Percentiles rank a stretch among this genome's conserved stretches.
Conservation (phyloP, 2,329 filamentous ascomycete genomes). For the Beauveria brongniartii region DNA sequence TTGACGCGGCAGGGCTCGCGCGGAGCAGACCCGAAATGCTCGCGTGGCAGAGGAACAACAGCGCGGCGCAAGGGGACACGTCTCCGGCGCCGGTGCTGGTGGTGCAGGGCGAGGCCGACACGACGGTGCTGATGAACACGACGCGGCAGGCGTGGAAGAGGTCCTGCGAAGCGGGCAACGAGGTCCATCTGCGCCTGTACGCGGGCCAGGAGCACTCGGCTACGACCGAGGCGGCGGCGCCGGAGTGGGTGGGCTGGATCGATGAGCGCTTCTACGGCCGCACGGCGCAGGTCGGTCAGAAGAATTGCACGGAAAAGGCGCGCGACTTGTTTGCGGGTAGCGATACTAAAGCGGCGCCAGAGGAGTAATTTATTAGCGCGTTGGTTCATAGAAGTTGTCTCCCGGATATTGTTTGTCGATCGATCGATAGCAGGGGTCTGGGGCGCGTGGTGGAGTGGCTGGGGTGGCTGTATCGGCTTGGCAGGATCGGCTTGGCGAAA, state of each 20-base stretch:
- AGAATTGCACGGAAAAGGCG: neutral
- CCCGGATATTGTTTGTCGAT: neutral
- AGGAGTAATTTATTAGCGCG: neutral
- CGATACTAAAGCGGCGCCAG: neutral
- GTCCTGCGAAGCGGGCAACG: conserved; percentile 9
- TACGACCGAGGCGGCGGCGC: neutral
- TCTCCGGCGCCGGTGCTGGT: conserved; percentile 14
- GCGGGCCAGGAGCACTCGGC: conserved; percentile 7
- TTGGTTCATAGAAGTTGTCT: too few species aligned
- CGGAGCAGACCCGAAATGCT: neutral
- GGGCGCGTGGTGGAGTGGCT: too few species aligned
- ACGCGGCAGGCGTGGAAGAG: conserved; percentile 2
- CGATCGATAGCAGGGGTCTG: neutral
- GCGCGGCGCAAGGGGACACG: conserved; percentile 4
- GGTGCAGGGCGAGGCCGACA: conserved; percentile 11
- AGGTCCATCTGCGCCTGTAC: conserved; percentile 11
- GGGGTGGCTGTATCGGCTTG: neutral
- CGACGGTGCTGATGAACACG: conserved; percentile 5
- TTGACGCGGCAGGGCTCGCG: neutral
- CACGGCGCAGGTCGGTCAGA: neutral
- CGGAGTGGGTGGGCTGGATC: conserved; percentile 10
- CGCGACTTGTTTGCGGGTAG: neutral
- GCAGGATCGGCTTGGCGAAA: neutral
- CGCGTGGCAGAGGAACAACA: conserved; percentile 6
- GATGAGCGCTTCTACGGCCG: conserved; percentile 1